Evolutionary conservation across 768 basidiomycete species (phyloP), one percentile per base, ranked within the genome.

Genomic region (Trichaptum fuscoviolaceum): DNA sequence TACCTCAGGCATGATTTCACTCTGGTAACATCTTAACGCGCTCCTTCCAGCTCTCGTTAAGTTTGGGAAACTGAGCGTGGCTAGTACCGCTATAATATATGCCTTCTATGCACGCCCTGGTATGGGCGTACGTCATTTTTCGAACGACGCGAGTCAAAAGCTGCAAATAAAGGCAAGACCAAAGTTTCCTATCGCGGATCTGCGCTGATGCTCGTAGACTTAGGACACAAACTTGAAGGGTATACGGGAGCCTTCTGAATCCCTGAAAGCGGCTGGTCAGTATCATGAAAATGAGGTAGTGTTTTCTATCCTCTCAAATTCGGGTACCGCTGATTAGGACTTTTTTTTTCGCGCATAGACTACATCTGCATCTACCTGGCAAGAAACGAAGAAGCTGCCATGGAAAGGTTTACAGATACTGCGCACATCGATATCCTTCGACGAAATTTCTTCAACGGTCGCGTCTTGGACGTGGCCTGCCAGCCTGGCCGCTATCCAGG

Each of bases 401-500:
- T 69, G 68, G 68, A 60, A 65, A 35, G 69, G 70, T 15, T 66
- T 70, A 12, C 62, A 62, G 20, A 67, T 70, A 26, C 65, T 70
- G 23, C 65, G 63, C 35, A 63, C 66, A 24, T 69, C 70, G 12
- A 59, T 70, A 26, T 60, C 68, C 8, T 35, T 69, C 60, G 66
- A 65, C 58, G 62, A 57, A n/a, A 69, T 70, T 17, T 61, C 69
- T 1, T 30, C 35, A 18, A 63, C 64, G 30, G 62, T 68, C 30
- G 66, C 66, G 5, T 69, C 69, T 27, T 71, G 70, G 70, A 68
- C 67, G 4, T 71, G 70, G 69, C 69, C 70, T 7, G 57, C 62
- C 10, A 63, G 66, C 17, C 59, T 70, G 35, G 34, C 63, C 17
- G 60, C 42, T 17, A 26, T 71, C 12, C 70, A 68, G 61, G 61